These are phyloP conservation scores for Ceratocystis huliohia DNA, from an alignment of 2,329 filamentous ascomycete genomes.

Conservation along the genomic window DNA sequence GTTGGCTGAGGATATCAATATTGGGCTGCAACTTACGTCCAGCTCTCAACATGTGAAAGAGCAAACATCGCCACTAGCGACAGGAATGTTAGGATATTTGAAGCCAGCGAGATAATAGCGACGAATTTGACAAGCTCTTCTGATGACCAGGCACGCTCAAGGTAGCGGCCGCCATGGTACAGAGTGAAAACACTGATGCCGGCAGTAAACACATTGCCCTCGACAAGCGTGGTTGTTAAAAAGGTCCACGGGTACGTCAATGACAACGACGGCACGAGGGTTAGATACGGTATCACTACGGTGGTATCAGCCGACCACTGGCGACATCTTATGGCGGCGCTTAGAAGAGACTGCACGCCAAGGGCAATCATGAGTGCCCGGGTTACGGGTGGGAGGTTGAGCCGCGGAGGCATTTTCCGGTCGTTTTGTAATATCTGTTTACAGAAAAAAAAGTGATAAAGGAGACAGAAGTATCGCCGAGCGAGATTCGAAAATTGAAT, in stretches of 20 bases:
- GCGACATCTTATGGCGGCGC: conserved; percentile 62
- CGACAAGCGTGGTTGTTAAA: conserved; percentile 71
- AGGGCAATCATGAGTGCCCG: conserved; percentile 65
- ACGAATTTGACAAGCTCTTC: conserved; percentile 86
- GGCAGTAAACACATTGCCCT: conserved; percentile 84
- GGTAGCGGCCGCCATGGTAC: conserved; percentile 85
- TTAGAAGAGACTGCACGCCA: conserved; percentile 66
- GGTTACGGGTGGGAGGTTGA: conserved; percentile 88
- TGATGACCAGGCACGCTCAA: conserved; percentile 92
- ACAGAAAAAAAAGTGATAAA: conserved; percentile 3
- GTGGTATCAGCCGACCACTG: conserved; percentile 51
- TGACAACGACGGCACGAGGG: conserved; percentile 70
- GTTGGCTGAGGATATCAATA: conserved; percentile 16
- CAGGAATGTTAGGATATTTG: conserved; percentile 63
- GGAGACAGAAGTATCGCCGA: conserved; percentile 5
- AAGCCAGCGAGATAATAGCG: conserved; percentile 60
- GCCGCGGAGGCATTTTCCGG: conserved; percentile 57
- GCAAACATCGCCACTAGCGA: conserved; percentile 63
- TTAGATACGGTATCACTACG: conserved; percentile 73
- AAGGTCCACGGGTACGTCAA: conserved; percentile 90
- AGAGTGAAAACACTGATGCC: conserved; percentile 63
- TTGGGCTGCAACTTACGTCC: conserved; percentile 45
- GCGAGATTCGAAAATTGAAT: not conserved
- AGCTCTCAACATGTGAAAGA: conserved; percentile 51
- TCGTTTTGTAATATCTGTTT: too few species aligned